Conservation (phyloP, 2,329 filamentous ascomycete species). For the Tympanopsis confertula region DNA sequence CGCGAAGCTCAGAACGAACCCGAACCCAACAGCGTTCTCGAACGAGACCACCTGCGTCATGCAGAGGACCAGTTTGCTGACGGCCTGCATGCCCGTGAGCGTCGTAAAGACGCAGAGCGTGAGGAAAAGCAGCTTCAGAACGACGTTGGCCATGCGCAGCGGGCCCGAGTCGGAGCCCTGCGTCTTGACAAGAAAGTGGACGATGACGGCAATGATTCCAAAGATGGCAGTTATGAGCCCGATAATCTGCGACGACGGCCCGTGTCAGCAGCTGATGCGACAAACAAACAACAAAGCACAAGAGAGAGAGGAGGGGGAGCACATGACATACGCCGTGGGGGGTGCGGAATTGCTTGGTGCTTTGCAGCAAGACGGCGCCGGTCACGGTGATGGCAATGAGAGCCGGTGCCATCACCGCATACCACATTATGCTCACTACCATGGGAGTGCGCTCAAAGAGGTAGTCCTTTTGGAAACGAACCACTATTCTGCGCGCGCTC, state of each 20-base stretch:
- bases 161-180: constrained; percentile 2
- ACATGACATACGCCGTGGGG: constrained; percentile 14
- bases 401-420: constrained; percentile 12
- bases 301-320: no score
- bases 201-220: constrained; percentile 9
- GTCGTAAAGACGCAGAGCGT: constrained; percentile 9
- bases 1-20: constrained; percentile 12
- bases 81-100: constrained; percentile 14
- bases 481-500: constrained; percentile 12
- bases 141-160: constrained; percentile 5
- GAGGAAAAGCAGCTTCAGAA: constrained; percentile 14
- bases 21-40: constrained; percentile 11
- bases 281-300: not conserved
- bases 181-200: constrained; percentile 12
- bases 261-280: no score
- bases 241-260: no score
- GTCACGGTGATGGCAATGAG: constrained; percentile 13
- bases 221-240: constrained; percentile 13
- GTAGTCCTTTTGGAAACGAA: constrained; percentile 9
- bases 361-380: constrained; percentile 11
- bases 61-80: constrained; percentile 14
- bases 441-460: constrained; percentile 11
- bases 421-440: constrained; percentile 12
- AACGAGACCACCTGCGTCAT: constrained; percentile 14
- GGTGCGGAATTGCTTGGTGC: constrained; percentile 13